A percentile compares a stretch with the other conserved stretches of the same genome.
These are phyloP conservation scores for Phytophthora sp. DNA, from an alignment of 352 stramenopile species.

Conservation along the genomic window DNA sequence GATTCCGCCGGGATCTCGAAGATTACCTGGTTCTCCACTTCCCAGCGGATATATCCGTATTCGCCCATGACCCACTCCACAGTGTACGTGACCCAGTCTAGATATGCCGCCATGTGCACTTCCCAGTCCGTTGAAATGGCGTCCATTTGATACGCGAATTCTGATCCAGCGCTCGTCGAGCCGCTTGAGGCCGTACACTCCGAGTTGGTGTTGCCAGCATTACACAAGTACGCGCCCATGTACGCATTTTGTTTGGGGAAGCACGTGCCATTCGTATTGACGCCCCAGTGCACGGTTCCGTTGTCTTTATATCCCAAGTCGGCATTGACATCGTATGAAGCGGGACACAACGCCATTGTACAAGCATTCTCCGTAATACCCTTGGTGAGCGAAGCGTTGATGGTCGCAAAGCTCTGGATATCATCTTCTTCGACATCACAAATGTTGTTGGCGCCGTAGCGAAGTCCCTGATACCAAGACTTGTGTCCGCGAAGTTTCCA, in stretches of 20 bases:
- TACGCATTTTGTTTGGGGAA: slow-evolving; percentile 47
- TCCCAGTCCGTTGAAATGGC: slow-evolving; percentile 86
- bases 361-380: slow-evolving; percentile 56
- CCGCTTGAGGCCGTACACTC: slow-evolving; percentile 18
- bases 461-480: slow-evolving; percentile 64
- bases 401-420: slow-evolving; percentile 42
- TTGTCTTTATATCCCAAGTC: slow-evolving; percentile 37
- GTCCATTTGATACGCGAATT: slow-evolving; percentile 79
- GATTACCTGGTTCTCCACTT: slow-evolving; percentile 26
- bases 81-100: slow-evolving; percentile 58
- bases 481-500: slow-evolving; percentile 46
- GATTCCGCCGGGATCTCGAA: slow-evolving; percentile 18
- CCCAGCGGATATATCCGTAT: slow-evolving; percentile 48
- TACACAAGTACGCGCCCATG: slow-evolving; percentile 41
- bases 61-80: slow-evolving; percentile 47
- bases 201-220: slow-evolving; percentile 28
- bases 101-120: slow-evolving; percentile 68
- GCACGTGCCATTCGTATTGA: slow-evolving; percentile 44
- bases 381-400: slow-evolving; percentile 32
- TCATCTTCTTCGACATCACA: slow-evolving; percentile 28
- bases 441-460: slow-evolving; percentile 62
- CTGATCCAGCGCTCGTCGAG: slow-evolving; percentile 4
- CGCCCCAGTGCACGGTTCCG: slow-evolving; percentile 25
- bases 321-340: slow-evolving; percentile 60
- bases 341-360: slow-evolving; percentile 32